Percentiles rank a stretch among this genome's conserved stretches.
Evolutionary conservation across 2,329 filamentous ascomycete genomes (phyloP).

Genomic region (Aspergillus terreus): DNA sequence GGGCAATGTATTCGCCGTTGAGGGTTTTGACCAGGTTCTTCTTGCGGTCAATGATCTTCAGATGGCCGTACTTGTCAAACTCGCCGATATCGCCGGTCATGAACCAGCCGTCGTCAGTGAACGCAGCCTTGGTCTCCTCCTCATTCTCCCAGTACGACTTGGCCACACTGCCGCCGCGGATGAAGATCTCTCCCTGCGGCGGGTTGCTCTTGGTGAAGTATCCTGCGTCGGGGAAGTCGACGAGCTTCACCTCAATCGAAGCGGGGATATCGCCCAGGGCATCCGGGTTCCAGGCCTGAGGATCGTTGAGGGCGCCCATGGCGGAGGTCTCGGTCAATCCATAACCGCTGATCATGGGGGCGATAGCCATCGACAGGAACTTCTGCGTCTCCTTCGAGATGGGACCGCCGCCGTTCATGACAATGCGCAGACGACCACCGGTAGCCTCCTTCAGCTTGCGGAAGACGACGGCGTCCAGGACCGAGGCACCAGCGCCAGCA

Average conservation of each 20-base stretch:
- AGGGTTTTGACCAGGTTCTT: constrained; percentile 98
- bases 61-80: constrained; percentile 73
- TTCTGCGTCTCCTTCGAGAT: constrained; percentile 82
- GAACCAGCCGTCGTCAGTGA: constrained; percentile 90
- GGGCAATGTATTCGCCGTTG: constrained; percentile 92
- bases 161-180: constrained; percentile 73
- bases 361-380: constrained; percentile 88
- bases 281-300: constrained; percentile 74
- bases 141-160: constrained; percentile 79
- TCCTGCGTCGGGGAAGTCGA: constrained; percentile 83
- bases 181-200: constrained; percentile 88
- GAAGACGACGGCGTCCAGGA: constrained; percentile 83
- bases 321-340: constrained; percentile 91
- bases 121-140: constrained; percentile 73
- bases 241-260: constrained; percentile 82
- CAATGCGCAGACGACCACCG: constrained; percentile 80
- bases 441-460: constrained; percentile 87
- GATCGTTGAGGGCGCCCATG: constrained; percentile 58
- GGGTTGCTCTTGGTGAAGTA: constrained; percentile 72
- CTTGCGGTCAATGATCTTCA: constrained; percentile 89
- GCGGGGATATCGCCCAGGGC: constrained; percentile 76
- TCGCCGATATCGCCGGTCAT: constrained; percentile 95
- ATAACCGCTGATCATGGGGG: constrained; percentile 92
- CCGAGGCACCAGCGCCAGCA: constrained; percentile 50
- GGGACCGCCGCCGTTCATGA: constrained; percentile 91